Conservation (phyloP, 371 early-diverging fungal species). For the Syncephalastrum monosporum region DNA sequence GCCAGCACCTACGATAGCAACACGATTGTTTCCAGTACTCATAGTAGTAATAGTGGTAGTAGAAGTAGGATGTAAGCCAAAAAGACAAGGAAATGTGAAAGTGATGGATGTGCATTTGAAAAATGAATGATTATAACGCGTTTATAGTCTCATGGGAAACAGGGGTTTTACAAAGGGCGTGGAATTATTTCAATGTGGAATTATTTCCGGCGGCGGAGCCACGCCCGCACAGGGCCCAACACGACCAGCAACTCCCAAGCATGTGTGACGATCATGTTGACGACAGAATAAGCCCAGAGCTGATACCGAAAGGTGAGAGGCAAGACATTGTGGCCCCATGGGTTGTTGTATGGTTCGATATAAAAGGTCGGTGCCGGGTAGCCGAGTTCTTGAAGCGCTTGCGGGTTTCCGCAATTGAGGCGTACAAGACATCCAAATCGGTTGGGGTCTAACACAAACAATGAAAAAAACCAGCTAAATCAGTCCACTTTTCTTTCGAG, state of each 20-base stretch:
- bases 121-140: no score
- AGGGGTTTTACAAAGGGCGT: no score
- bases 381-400: conserved; percentile 46
- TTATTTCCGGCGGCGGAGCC: conserved; percentile 9
- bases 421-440: conserved; percentile 66
- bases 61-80: conserved; percentile 7
- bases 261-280: conserved; percentile 29
- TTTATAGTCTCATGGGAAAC: no score
- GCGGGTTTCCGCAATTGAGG: conserved; percentile 71
- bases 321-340: conserved; percentile 69
- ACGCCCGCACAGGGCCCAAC: conserved; percentile 36
- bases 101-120: no score
- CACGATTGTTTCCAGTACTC: conserved; percentile 4
- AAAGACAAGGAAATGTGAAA: no score
- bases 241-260: conserved; percentile 39
- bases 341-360: conserved; percentile 61
- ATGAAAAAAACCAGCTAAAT: not conserved
- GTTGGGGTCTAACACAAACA: conserved; percentile 57
- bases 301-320: conserved; percentile 58
- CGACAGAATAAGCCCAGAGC: conserved; percentile 48
- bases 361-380: conserved; percentile 48
- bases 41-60: not conserved
- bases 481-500: not conserved
- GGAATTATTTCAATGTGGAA: conserved; percentile 8
- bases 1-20: conserved; percentile 81